Evolutionary conservation across 106 monocot species (phyloP).

Genomic region (Vanilla planifolia): DNA sequence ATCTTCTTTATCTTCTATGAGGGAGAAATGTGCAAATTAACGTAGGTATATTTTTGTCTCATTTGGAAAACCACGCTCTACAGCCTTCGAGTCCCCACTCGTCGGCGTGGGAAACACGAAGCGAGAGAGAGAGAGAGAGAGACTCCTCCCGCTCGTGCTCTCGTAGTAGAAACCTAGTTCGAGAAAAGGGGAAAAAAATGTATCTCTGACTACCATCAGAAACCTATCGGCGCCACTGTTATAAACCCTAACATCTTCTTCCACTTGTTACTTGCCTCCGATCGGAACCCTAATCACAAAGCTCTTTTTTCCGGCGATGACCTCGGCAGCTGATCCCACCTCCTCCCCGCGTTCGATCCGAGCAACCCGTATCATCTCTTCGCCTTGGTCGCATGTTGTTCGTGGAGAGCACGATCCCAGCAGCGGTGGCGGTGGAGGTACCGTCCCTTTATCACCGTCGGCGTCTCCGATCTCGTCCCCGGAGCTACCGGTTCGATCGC

Average conservation of each 20-base stretch:
- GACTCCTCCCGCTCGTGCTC: not conserved
- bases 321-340: not conserved
- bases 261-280: not conserved
- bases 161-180: too few relatives aligned
- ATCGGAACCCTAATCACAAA: constrained; percentile 1
- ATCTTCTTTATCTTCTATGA: too few relatives aligned
- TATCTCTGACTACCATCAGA: too few relatives aligned
- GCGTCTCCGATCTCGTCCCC: not conserved
- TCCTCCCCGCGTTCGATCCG: not conserved
- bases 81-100: too few relatives aligned
- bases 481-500: constrained; percentile 4
- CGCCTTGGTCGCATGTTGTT: not conserved
- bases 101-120: not conserved
- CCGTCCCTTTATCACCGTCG: not conserved
- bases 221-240: not conserved
- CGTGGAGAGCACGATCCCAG: constrained; percentile 5
- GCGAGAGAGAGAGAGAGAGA: not conserved
- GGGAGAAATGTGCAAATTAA: too few relatives aligned
- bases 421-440: not conserved
- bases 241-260: not conserved
- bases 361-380: not conserved
- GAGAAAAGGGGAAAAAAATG: too few relatives aligned
- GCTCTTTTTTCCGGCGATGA: not conserved
- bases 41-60: too few relatives aligned
- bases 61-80: too few relatives aligned